Evolutionary conservation across 495 filamentous ascomycete species (phyloP), one percentile per base, ranked within the genome.

Genomic region (Aspergillus avenaceus): DNA sequence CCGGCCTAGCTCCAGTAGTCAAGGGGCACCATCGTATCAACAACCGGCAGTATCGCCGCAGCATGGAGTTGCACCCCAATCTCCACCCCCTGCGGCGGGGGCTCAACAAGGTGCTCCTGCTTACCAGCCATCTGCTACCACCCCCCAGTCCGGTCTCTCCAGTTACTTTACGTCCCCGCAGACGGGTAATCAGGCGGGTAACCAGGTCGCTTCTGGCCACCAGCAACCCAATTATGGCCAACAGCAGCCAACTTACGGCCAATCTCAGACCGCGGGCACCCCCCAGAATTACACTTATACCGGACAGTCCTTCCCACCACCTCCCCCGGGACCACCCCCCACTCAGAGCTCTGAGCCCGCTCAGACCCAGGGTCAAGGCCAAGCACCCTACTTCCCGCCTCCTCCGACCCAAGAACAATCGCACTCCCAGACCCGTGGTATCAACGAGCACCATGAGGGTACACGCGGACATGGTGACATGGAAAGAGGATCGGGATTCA

Each of bases 271-370:
- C 55, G 54, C 32, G 14, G 45, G 40, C 2, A 34, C 56, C 3
- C 7, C 48, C 3, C 59, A 61, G n/a, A 24, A 28, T 2, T 71
- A 73, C 16, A 59, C 53, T 8, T 72, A 73, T 50, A 59, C 62
- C 25, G 67, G 67, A 65, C 45, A 76, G 52, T 62, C 77, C 37
- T 54, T 70, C 78, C 65, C 72, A 53, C 60, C 71, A 55, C 65
- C 81, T 58, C 58, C 72, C 64, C 50, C 66, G 53, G 64, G 76
- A 49, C 41, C 57, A 0, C 55, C 59, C 2, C 56, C 57, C 12
- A 47, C 37, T 12, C 63, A 66, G 48, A 25, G 47, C n/a, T 34
- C 58, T 26, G 38, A 42, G 8, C 46, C 49, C 44, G 2, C 34
- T 6, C 42, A 51, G 18, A 45, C 54, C 4, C 50, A 51, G 16